Base-by-base conservation (phyloP, 1,139 yeast genomes). In the Petasospora fabianii region DNA sequence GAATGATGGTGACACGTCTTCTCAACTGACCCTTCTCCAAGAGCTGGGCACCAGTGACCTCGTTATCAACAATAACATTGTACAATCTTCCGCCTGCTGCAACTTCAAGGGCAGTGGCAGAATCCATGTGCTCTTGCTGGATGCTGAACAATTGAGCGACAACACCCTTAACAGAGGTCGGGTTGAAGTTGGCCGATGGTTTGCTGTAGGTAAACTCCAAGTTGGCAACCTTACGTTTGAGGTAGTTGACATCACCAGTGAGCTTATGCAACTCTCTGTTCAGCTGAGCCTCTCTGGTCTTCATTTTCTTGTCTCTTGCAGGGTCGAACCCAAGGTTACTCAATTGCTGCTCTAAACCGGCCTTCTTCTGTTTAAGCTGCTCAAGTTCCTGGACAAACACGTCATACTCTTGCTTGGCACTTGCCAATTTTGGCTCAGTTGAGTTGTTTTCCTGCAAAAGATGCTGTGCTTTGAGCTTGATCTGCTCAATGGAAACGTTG, bases 21-120 rank as follows among this genome's bases (percentile, higher is more conserved):
- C 77, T 75, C 42, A 92, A 69, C 46, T 77, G 77, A 8, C 97
- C 97, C 29, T 69, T 70, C 51, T 88, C 92, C 34, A 94, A 69
- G 13, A 94, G 64, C 45, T 82, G 83, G 0, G 96, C 73, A 8
- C 96, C 98, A 6, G 87, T 83, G 19, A 70, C 78, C 42, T 94
- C 94, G 39, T 77, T 82, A 53, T 90, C 97, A 24, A 94, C 98
- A 37, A 94, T 88, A 28, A 94, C 88, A 55, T 90, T 88, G 60
- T 80, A 94, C 28, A 94, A 64, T 50, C 94, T 71, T 3, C 92
- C 95, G 34, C 98, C 98, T 5, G 97, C 98, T 61, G 96, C 84
- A 3, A 86, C 83, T 60, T 94, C 97, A 34, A 94, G 66, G 0
- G 98, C 98, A 30, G 83, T 71, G 0, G 96, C 84, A 43, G 82